Percentiles rank a stretch among this genome's conserved stretches.
These are phyloP conservation scores for Phyllosticta paracitricarpa DNA, from an alignment of 2,329 filamentous ascomycete genomes.

Conservation along the genomic window DNA sequence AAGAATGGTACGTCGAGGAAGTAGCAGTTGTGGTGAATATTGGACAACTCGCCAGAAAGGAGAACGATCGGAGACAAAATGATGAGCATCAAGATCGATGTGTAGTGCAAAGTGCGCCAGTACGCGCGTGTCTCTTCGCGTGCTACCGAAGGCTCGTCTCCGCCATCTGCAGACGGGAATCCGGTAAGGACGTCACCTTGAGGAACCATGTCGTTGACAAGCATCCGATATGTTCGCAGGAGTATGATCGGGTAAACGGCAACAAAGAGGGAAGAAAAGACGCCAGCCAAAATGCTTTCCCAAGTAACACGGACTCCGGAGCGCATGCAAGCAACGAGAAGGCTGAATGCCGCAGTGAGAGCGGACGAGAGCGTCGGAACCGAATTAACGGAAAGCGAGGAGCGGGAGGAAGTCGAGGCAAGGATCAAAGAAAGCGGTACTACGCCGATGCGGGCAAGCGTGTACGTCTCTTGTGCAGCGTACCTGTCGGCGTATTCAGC, in stretches of 20 bases:
- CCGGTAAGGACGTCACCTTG: constrained; percentile 35
- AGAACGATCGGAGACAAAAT: constrained; percentile 41
- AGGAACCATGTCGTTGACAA: constrained; percentile 36
- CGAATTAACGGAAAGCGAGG: constrained; percentile 37
- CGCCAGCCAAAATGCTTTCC: constrained; percentile 42
- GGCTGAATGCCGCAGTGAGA: constrained; percentile 41
- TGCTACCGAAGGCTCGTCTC: constrained; percentile 15
- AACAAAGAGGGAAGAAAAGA: constrained; percentile 43
- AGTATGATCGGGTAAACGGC: constrained; percentile 43
- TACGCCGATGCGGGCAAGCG: constrained; percentile 42
- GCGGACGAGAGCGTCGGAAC: constrained; percentile 40
- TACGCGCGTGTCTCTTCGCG: constrained; percentile 42
- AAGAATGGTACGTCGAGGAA: constrained; percentile 47
- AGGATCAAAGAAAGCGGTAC: constrained; percentile 41
- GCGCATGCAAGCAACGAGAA: constrained; percentile 39
- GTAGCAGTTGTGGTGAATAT: constrained; percentile 43
- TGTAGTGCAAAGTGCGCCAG: constrained; percentile 44
- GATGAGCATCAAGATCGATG: constrained; percentile 39
- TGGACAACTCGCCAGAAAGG: constrained; percentile 38
- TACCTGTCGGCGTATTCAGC: constrained; percentile 28
- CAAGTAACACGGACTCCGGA: constrained; percentile 39
- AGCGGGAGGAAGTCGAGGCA: constrained; percentile 36
- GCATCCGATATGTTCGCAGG: constrained; percentile 38
- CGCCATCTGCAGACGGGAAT: constrained; percentile 18
- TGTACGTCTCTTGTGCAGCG: constrained; percentile 42